phyloP scores from a whole-genome alignment of 306 rosid species.

The Ochetophila trinervis region DNA sequence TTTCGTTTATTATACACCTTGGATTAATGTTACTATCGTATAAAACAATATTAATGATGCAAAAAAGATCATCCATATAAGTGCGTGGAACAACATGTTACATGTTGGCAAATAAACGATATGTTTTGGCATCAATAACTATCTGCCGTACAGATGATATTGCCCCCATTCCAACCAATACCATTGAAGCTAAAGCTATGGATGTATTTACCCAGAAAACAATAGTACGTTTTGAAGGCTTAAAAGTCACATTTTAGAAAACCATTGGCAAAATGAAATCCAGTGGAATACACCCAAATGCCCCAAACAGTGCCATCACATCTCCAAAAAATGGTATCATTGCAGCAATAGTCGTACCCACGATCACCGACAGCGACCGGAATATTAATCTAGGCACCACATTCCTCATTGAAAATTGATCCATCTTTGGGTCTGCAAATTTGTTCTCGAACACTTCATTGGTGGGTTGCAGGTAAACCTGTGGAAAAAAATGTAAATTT shows the following conservation, averaged over 20 bases:
- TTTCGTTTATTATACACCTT: no score
- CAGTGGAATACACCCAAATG: constrained; percentile 78
- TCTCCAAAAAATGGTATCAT: constrained; percentile 90
- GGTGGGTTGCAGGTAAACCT: constrained; percentile 82
- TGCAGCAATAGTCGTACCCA: constrained; percentile 59
- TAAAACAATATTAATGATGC: no score
- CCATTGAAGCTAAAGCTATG: constrained; percentile 44
- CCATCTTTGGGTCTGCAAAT: constrained; percentile 57
- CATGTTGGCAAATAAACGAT: constrained; percentile 54
- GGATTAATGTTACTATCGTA: no score
- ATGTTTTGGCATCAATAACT: constrained; percentile 60
- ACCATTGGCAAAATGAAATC: constrained; percentile 84
- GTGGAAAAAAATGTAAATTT: background rate
- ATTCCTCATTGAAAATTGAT: constrained; percentile 56
- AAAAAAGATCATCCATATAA: no score
- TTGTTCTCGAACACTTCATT: constrained; percentile 63
- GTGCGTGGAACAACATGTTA: constrained; percentile 1
- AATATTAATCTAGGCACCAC: constrained; percentile 56
- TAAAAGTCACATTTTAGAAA: constrained; percentile 63
- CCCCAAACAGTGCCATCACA: constrained; percentile 70
- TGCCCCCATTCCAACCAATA: constrained; percentile 57
- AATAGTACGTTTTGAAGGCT: constrained; percentile 55
- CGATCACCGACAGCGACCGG: constrained; percentile 59
- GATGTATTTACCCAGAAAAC: constrained; percentile 58
- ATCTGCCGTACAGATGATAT: constrained; percentile 73